A percentile compares a stretch with the other conserved stretches of the same genome.
Conservation (phyloP, 768 basidiomycete species). For the Suillus subalutaceus region DNA sequence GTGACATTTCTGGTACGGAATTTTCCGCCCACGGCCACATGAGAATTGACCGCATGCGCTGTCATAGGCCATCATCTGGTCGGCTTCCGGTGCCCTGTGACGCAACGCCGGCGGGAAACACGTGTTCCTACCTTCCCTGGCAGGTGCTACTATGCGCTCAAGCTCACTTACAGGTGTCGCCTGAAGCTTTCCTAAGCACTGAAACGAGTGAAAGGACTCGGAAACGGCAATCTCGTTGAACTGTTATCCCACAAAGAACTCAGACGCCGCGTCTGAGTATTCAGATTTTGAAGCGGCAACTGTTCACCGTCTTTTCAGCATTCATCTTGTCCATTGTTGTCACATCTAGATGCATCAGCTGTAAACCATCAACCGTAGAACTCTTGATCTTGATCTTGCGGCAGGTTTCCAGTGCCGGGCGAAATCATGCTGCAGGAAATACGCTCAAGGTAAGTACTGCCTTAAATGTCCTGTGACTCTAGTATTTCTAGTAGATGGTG, state of each 20-base stretch:
- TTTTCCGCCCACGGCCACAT: conserved; percentile 10
- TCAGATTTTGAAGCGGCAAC: not conserved
- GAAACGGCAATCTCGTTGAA: not conserved
- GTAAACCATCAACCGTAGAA: not conserved
- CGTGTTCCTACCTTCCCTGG: not conserved
- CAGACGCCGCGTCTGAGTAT: not conserved
- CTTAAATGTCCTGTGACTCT: not conserved
- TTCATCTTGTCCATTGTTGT: not conserved
- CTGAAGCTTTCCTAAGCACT: not conserved
- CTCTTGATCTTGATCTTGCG: not conserved
- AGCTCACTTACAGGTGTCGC: not conserved
- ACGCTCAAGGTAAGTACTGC: not conserved
- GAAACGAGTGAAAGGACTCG: not conserved
- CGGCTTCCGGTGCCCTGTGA: conserved; percentile 11
- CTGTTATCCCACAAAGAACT: not conserved
- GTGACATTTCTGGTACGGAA: not conserved
- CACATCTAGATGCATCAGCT: not conserved
- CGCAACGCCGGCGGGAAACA: conserved; percentile 9
- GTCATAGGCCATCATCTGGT: conserved; percentile 1
- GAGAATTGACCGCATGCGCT: not conserved
- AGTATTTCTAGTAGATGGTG: not conserved
- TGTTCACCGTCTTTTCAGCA: not conserved
- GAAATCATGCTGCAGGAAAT: not conserved
- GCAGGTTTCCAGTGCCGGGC: not conserved
- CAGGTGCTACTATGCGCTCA: not conserved